Base-by-base conservation (phyloP, 2,329 filamentous ascomycete species). In the Apiospora saccharicola region DNA sequence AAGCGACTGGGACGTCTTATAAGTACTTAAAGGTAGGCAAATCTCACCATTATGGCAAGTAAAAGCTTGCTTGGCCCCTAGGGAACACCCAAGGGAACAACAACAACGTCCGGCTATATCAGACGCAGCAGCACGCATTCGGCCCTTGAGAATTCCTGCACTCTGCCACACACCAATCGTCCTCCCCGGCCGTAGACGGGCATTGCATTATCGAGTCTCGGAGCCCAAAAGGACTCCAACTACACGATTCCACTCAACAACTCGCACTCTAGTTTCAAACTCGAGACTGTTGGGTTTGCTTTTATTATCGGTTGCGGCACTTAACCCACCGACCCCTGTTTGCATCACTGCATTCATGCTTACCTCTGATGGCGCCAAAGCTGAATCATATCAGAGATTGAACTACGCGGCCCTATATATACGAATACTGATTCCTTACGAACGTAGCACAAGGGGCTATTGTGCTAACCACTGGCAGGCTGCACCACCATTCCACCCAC, bases 1-100 rank as follows among this genome's bases (percentile, higher is more conserved):
- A 64, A 24, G 19, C 57, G 57, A 41, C 57, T 64, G 19, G 19
- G 30, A 64, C 34, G 34, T 64, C 30, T 22, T 64, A 64, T 64
- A 64, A 64, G 57, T 64, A 64, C 34, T 30, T 57, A 57, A 57
- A 57, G 51, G 57, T 41, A 64, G 57, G 34, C 7, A 61, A 34
- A 61, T 61, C 53, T 61, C 53, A 61, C 53, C 53, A 61, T 22
- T n/a, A 16, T 4, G 30, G 53, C 26, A 8, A 57, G 26, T 13
- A 57, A 57, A 30, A 19, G 51, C 53, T 61, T 37, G 53, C 30
- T 61, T n/a, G 10, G n/a, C 34, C 34, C 49, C 47, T 12, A 34
- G 16, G 16, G 30, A 61, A 22, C 53, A 37, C 34, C 22, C 57
- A 37, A 64, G 34, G 57, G 57, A 64, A 14, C 53, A 61, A 61